Conservation (phyloP, 352 stramenopile genomes). For the Globisporangium yorkense region DNA sequence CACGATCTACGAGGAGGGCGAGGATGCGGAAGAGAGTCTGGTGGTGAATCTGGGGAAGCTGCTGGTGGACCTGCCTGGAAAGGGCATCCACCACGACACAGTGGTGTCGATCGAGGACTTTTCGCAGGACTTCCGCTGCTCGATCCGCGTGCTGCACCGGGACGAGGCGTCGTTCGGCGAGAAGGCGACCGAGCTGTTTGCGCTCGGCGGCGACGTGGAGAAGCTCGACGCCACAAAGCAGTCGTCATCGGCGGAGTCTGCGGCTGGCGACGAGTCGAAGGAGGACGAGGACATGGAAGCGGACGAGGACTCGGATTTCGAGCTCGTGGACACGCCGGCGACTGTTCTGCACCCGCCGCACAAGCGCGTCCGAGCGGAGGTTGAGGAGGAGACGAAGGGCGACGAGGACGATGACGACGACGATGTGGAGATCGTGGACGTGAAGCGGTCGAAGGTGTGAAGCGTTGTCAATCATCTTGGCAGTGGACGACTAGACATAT, state of each 20-base stretch:
- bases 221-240: constrained; percentile 31
- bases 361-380: constrained; percentile 5
- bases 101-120: constrained; percentile 94
- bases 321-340: constrained; percentile 18
- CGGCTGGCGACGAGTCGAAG: constrained; percentile 14
- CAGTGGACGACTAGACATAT: no score
- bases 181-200: constrained; percentile 67
- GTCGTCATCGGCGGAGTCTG: not conserved
- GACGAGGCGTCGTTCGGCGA: constrained; percentile 60
- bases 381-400: not conserved
- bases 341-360: not conserved
- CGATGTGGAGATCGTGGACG: constrained; percentile 9
- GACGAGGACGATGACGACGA: constrained; percentile 4
- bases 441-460: constrained; percentile 15
- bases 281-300: constrained; percentile 34
- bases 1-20: constrained; percentile 95
- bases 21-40: constrained; percentile 84
- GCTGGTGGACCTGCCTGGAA: constrained; percentile 83
- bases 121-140: constrained; percentile 90
- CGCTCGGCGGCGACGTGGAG: constrained; percentile 60
- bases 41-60: constrained; percentile 87
- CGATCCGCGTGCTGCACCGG: constrained; percentile 71
- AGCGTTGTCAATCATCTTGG: no score
- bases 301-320: constrained; percentile 23
- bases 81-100: constrained; percentile 90